A percentile compares a stretch with the other conserved stretches of the same genome.
phyloP scores from a whole-genome alignment of 352 stramenopile genomes.

The Aphanomyces stellatus region DNA sequence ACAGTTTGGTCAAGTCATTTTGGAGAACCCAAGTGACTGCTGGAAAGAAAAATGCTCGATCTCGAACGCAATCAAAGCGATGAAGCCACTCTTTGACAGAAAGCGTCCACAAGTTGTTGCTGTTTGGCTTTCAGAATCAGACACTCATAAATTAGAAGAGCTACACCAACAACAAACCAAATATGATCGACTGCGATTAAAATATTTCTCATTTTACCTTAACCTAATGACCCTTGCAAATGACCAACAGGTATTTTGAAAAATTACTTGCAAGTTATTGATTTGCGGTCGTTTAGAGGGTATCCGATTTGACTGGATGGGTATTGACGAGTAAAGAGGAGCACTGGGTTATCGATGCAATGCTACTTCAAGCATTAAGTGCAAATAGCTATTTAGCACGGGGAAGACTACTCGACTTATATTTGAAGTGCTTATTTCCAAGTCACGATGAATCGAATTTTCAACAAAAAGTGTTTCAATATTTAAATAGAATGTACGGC shows the following conservation, averaged over 20 bases:
- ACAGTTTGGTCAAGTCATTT: conserved; percentile 38
- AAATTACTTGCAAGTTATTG: too few relatives aligned
- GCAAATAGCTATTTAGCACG: not conserved
- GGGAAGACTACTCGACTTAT: not conserved
- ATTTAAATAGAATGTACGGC: conserved; percentile 14
- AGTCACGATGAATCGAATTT: not conserved
- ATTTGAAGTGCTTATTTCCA: conserved; percentile 6
- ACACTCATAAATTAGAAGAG: conserved; percentile 15
- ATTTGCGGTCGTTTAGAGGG: too few relatives aligned
- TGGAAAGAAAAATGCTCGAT: not conserved
- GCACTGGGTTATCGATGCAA: conserved; percentile 68
- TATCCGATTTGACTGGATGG: conserved; percentile 66
- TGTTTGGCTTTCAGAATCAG: conserved; percentile 23
- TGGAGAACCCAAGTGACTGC: conserved; percentile 11
- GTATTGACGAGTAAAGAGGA: conserved; percentile 74
- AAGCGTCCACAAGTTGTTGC: conserved; percentile 50
- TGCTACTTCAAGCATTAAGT: conserved; percentile 30
- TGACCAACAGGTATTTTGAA: conserved; percentile 28
- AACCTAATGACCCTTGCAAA: conserved; percentile 39
- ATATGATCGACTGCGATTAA: conserved; percentile 33
- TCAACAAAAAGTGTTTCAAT: not conserved
- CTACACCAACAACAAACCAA: conserved; percentile 7
- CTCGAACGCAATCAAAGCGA: conserved; percentile 34
- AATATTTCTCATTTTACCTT: conserved; percentile 68
- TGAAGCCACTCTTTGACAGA: conserved; percentile 57